These are phyloP conservation scores for Trichosanthes truncata DNA, from an alignment of 306 rosid genomes.

Conservation along the genomic window DNA sequence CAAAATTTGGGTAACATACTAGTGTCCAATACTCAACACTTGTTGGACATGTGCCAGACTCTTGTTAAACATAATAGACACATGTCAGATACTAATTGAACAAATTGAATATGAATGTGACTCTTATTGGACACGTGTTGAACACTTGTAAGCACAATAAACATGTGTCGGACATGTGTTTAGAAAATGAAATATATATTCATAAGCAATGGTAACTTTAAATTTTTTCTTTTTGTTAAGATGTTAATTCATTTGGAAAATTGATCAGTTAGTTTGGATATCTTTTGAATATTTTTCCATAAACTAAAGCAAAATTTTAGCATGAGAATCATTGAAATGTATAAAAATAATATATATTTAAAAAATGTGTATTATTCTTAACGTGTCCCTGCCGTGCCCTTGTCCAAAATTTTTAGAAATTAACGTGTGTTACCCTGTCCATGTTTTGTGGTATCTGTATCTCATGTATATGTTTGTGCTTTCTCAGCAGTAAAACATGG, in stretches of 20 bases:
- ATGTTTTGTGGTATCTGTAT: neutral
- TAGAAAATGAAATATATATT: neutral
- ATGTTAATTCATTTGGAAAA: neutral
- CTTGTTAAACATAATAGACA: no score
- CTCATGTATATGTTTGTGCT: neutral
- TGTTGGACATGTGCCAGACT: neutral
- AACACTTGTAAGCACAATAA: neutral
- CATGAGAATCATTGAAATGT: neutral
- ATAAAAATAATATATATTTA: neutral
- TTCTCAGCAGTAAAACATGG: neutral
- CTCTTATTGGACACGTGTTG: neutral
- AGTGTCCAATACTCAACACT: neutral
- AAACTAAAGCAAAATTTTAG: neutral
- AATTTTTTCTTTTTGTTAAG: neutral
- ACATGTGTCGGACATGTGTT: neutral
- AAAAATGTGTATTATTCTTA: neutral
- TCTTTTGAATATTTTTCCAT: neutral
- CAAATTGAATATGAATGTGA: no score
- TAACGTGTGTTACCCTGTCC: neutral
- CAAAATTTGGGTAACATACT: neutral
- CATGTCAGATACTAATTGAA: no score
- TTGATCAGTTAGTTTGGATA: neutral
- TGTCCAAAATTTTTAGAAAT: neutral
- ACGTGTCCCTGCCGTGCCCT: neutral
- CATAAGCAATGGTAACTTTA: neutral